A percentile compares a stretch with the other conserved stretches of the same genome.
phyloP scores from a whole-genome alignment of 2,329 filamentous ascomycete species.

The Alternaria arbusti region DNA sequence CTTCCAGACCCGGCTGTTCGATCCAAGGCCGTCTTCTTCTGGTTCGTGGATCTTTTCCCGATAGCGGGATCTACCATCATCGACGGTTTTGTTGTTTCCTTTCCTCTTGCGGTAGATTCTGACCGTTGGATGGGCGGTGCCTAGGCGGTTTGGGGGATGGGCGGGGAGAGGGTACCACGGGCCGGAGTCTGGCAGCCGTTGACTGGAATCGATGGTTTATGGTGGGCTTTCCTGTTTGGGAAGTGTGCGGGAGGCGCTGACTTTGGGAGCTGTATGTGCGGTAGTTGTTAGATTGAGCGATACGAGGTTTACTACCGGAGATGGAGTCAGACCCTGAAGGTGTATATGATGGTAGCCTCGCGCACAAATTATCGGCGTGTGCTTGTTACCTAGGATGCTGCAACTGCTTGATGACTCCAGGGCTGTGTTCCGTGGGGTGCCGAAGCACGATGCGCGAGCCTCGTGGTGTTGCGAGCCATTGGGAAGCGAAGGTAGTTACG shows the following conservation, averaged over 20 bases:
- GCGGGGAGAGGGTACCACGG: not conserved
- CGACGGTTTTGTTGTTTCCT: not conserved
- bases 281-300: not conserved
- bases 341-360: not conserved
- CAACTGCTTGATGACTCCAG: not conserved
- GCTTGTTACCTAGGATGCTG: not conserved
- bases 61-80: constrained; percentile 7
- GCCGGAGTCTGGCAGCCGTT: constrained; percentile 8
- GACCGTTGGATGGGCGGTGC: not conserved
- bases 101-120: constrained; percentile 7
- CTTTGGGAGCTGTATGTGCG: not conserved
- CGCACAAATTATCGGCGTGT: not conserved
- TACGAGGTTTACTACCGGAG: not conserved
- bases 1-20: not conserved
- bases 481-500: not conserved
- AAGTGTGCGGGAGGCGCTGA: not conserved
- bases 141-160: not conserved
- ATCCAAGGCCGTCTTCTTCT: not conserved
- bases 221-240: constrained; percentile 1
- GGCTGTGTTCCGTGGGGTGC: not conserved
- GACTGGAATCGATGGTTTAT: constrained; percentile 2
- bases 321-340: not conserved
- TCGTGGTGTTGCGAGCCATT: not conserved
- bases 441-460: not conserved
- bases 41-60: constrained; percentile 1